phyloP scores from a whole-genome alignment of 805 yeast genomes.

The Saccharomyces eubayanus region DNA sequence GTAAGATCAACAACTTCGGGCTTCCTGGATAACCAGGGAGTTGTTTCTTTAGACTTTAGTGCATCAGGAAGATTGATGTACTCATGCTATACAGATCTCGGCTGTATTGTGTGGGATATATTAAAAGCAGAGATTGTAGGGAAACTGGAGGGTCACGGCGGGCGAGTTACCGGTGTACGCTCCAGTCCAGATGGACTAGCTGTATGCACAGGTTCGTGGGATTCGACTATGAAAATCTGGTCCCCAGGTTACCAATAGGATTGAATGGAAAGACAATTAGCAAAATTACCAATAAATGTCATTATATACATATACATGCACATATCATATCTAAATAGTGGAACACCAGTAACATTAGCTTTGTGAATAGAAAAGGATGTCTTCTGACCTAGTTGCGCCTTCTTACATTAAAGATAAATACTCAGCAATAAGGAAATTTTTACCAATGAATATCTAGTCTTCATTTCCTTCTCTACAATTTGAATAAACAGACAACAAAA shows the following conservation, averaged over 20 bases:
- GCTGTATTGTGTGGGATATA: conserved; percentile 72
- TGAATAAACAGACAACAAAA: too few species aligned
- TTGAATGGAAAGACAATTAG: neutral
- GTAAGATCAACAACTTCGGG: conserved; percentile 13
- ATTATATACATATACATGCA: neutral
- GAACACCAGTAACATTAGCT: neutral
- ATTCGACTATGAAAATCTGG: conserved; percentile 64
- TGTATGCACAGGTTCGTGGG: conserved; percentile 76
- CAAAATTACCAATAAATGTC: neutral
- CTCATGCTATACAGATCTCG: conserved; percentile 66
- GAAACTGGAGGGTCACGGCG: conserved; percentile 54
- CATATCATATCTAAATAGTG: neutral
- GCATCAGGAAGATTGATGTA: conserved; percentile 66
- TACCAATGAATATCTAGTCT: neutral
- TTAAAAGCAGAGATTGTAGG: conserved; percentile 60
- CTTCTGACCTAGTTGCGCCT: neutral
- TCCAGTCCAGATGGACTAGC: conserved; percentile 70
- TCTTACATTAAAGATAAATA: neutral
- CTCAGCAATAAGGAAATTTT: neutral
- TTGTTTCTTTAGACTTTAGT: conserved; percentile 65
- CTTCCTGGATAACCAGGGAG: conserved; percentile 54
- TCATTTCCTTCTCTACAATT: too few species aligned
- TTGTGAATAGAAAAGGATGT: neutral
- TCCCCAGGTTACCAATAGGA: conserved; percentile 27
- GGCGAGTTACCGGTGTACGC: conserved; percentile 53